These are phyloP conservation scores for Hippophae rhamnoides DNA, from an alignment of 306 rosid species.

Conservation along the genomic window DNA sequence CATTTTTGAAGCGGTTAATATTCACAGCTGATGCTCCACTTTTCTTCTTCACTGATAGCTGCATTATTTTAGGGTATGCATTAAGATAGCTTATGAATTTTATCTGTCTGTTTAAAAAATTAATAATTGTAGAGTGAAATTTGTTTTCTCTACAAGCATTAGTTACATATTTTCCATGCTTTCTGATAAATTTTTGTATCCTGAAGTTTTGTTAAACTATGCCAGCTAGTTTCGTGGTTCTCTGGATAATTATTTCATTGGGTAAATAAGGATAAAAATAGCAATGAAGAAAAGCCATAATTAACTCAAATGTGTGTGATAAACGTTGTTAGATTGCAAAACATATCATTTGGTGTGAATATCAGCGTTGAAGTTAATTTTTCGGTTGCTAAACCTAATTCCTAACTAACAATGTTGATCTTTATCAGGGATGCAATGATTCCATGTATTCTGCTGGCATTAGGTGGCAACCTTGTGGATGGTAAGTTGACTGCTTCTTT, in stretches of 20 bases:
- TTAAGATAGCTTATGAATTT: constrained; percentile 8
- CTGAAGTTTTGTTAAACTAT: constrained; percentile 5
- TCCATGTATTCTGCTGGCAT: constrained; percentile 94
- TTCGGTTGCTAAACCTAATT: not conserved
- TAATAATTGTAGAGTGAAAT: too few species aligned
- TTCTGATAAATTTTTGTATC: not conserved
- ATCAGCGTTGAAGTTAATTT: not conserved
- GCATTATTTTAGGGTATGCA: constrained; percentile 93
- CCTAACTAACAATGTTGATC: constrained; percentile 25
- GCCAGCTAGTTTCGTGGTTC: not conserved
- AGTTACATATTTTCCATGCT: not conserved
- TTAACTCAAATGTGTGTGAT: too few species aligned
- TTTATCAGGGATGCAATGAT: constrained; percentile 95
- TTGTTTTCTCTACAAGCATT: too few species aligned
- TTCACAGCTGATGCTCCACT: constrained; percentile 78
- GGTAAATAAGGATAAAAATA: too few species aligned
- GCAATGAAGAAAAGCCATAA: too few species aligned
- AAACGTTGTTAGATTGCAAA: too few species aligned
- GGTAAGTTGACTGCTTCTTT: constrained; percentile 42
- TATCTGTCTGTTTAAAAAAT: too few species aligned
- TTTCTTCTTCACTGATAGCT: constrained; percentile 93
- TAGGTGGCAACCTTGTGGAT: constrained; percentile 91
- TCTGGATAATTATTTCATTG: too few species aligned
- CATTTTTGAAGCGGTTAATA: constrained; percentile 60
- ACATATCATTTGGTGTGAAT: not conserved